Evolutionary conservation across 2,329 filamentous ascomycete species (phyloP).

Genomic region (Botrytis squamosa): DNA sequence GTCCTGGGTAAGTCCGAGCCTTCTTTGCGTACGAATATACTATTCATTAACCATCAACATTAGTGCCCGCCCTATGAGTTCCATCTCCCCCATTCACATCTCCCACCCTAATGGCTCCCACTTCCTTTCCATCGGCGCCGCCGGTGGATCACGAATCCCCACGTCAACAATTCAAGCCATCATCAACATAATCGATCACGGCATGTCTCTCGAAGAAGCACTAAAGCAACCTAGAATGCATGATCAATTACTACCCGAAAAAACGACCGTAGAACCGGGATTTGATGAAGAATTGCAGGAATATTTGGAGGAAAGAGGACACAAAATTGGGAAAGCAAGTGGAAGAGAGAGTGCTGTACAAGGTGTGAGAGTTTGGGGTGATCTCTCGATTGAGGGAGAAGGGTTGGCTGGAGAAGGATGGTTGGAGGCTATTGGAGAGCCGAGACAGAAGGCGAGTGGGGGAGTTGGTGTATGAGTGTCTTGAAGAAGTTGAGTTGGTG

Average conservation of each 20-base stretch:
- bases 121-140: conserved; percentile 69
- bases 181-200: conserved; percentile 68
- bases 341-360: conserved; percentile 69
- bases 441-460: conserved; percentile 62
- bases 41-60: conserved; percentile 38
- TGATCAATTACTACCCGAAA: conserved; percentile 77
- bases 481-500: not conserved
- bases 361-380: conserved; percentile 61
- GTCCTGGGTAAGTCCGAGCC: conserved; percentile 40
- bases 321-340: conserved; percentile 69
- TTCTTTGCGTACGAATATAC: not conserved
- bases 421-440: conserved; percentile 77
- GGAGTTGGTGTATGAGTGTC: conserved; percentile 17
- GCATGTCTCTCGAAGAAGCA: conserved; percentile 58
- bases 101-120: conserved; percentile 64
- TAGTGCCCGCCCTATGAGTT: conserved; percentile 78
- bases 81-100: conserved; percentile 65
- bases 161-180: conserved; percentile 73
- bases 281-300: conserved; percentile 65
- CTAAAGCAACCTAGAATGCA: conserved; percentile 69
- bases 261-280: conserved; percentile 62
- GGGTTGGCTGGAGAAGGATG: conserved; percentile 75
- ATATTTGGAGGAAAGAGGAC: conserved; percentile 62
- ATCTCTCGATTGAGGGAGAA: conserved; percentile 71
- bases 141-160: conserved; percentile 81